phyloP scores from a whole-genome alignment of 1,284 basidiomycete species.

The Trichosporon asahii region DNA sequence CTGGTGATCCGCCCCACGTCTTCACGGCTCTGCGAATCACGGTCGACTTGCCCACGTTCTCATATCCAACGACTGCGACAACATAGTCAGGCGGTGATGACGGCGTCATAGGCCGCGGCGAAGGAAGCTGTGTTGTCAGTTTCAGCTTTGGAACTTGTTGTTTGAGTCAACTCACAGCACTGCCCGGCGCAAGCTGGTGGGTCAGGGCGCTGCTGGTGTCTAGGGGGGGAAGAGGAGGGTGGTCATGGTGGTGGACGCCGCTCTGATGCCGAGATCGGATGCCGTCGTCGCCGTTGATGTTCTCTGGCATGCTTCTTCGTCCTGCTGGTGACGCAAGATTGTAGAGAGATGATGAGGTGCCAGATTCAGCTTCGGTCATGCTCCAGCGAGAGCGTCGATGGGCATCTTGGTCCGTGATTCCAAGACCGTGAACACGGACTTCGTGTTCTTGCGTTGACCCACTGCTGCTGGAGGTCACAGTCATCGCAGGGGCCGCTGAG shows the following conservation, averaged over 20 bases:
- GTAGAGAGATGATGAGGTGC: not conserved
- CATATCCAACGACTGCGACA: slow-evolving; percentile 46
- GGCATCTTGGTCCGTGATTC: not conserved
- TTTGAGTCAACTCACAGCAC: not conserved
- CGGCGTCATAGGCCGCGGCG: not conserved
- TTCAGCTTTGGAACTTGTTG: not conserved
- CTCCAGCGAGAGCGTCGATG: slow-evolving; percentile 3
- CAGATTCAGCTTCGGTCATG: slow-evolving; percentile 1
- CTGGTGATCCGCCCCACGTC: slow-evolving; percentile 39
- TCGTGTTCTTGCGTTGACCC: slow-evolving; percentile 4
- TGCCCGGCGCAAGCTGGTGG: not conserved
- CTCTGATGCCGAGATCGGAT: not conserved
- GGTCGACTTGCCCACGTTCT: slow-evolving; percentile 46
- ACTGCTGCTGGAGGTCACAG: slow-evolving; percentile 2
- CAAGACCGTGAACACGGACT: not conserved
- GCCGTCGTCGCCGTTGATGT: slow-evolving; percentile 3
- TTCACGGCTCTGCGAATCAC: slow-evolving; percentile 43
- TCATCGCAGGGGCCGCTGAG: slow-evolving; percentile 9
- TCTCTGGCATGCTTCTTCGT: slow-evolving; percentile 1
- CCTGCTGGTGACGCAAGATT: not conserved
- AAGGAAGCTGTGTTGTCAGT: not conserved
- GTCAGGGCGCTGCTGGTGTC: not conserved
- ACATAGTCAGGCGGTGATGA: slow-evolving; percentile 30
- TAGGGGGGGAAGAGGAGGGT: not conserved
- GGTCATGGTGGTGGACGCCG: not conserved